These are phyloP conservation scores for Persicaria tinctoria DNA, from an alignment of 148 eudicot species.

Conservation along the genomic window DNA sequence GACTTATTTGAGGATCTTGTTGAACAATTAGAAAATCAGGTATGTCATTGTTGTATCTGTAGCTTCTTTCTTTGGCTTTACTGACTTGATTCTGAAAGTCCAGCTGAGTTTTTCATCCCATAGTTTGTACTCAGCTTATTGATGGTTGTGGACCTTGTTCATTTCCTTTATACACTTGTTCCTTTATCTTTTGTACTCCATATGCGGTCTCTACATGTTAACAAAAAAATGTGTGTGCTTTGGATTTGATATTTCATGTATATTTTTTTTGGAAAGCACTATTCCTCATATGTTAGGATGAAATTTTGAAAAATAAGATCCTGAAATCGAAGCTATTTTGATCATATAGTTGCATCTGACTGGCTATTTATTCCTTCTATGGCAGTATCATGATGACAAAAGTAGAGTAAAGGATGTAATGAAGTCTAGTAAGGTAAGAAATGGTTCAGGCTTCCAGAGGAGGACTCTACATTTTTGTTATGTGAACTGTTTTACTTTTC, in stretches of 20 bases:
- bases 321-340: not conserved
- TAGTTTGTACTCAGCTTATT: not conserved
- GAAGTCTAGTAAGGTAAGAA: constrained; percentile 63
- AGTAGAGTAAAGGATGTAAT: constrained; percentile 61
- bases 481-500: not conserved
- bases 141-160: not conserved
- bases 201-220: too few species aligned
- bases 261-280: not conserved
- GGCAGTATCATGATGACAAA: constrained; percentile 90
- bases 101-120: not conserved
- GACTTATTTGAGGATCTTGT: constrained; percentile 79
- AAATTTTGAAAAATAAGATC: not conserved
- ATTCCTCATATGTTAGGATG: too few species aligned
- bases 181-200: too few species aligned
- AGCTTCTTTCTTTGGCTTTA: not conserved
- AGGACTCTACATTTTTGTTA: not conserved
- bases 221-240: not conserved
- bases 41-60: constrained; percentile 11
- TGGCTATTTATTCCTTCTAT: constrained; percentile 13
- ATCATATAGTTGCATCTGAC: constrained; percentile 7
- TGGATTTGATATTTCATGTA: not conserved
- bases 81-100: not conserved
- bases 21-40: constrained; percentile 88
- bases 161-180: not conserved
- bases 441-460: not conserved